A percentile compares a stretch with the other conserved stretches of the same genome.
These are phyloP conservation scores for Cicer yamashitae DNA, from an alignment of 306 rosid species.

Conservation along the genomic window DNA sequence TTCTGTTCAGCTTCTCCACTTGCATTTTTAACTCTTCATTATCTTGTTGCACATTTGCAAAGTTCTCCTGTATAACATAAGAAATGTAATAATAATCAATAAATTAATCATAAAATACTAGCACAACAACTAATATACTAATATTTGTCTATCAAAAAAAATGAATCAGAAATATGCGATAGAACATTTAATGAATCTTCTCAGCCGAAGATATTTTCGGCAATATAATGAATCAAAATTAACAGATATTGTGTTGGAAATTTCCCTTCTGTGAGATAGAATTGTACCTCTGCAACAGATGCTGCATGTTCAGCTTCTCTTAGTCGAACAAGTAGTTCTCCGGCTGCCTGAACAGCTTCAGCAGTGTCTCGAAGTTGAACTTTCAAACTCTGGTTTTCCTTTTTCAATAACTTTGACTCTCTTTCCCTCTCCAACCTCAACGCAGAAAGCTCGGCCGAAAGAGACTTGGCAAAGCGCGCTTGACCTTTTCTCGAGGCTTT, in stretches of 20 bases:
- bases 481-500: slow-evolving; percentile 87
- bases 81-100: slow-evolving; percentile 27
- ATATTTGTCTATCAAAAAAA: background rate
- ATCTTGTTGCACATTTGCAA: slow-evolving; percentile 58
- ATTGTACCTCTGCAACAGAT: slow-evolving; percentile 73
- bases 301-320: slow-evolving; percentile 89
- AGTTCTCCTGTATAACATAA: slow-evolving; percentile 64
- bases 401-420: slow-evolving; percentile 78
- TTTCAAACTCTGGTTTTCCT: slow-evolving; percentile 81
- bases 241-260: background rate
- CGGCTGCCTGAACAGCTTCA: slow-evolving; percentile 99
- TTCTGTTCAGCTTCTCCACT: slow-evolving; percentile 82
- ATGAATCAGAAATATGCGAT: slow-evolving; percentile 6
- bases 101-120: background rate
- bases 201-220: background rate
- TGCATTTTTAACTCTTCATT: slow-evolving; percentile 75
- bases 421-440: slow-evolving; percentile 85
- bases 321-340: slow-evolving; percentile 91
- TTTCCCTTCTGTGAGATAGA: slow-evolving; percentile 10
- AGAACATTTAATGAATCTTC: slow-evolving; percentile 8
- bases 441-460: slow-evolving; percentile 89
- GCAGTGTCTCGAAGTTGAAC: slow-evolving; percentile 93
- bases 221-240: background rate
- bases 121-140: no score
- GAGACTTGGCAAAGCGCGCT: slow-evolving; percentile 81